Percentiles rank a stretch among this genome's conserved stretches.
These are phyloP conservation scores for Candida broadrunensis DNA, from an alignment of 805 yeast genomes.

Conservation along the genomic window DNA sequence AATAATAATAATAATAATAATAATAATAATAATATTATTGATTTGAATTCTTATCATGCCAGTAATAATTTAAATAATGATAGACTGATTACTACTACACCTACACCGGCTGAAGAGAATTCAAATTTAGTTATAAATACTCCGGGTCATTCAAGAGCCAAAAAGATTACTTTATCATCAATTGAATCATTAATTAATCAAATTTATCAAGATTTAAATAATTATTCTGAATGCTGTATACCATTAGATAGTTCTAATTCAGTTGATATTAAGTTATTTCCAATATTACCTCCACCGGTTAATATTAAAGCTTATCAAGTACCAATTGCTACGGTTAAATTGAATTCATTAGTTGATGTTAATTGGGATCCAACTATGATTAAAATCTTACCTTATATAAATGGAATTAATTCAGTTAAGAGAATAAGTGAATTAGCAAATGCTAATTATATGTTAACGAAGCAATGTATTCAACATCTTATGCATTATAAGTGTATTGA, in stretches of 20 bases:
- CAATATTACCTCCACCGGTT: constrained; percentile 79
- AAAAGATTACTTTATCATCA: constrained; percentile 32
- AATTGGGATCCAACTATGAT: constrained; percentile 98
- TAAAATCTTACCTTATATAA: constrained; percentile 77
- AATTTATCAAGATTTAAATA: constrained; percentile 89
- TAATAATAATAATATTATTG: background rate
- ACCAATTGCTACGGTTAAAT: constrained; percentile 82
- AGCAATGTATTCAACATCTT: constrained; percentile 86
- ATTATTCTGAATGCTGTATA: constrained; percentile 92
- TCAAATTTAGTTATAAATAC: constrained; percentile 5
- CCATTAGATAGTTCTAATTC: constrained; percentile 89
- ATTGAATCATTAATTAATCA: constrained; percentile 82
- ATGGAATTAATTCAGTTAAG: constrained; percentile 83
- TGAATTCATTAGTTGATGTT: constrained; percentile 72
- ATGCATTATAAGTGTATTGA: constrained; percentile 86
- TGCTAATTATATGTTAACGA: constrained; percentile 74
- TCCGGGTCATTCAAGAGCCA: constrained; percentile 17
- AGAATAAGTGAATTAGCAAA: constrained; percentile 76
- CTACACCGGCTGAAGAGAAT: constrained; percentile 5
- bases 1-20: background rate
- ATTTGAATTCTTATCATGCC: constrained; percentile 2
- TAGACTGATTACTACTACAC: background rate
- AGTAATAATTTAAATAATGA: no score
- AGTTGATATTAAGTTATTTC: constrained; percentile 91
- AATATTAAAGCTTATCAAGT: constrained; percentile 78